These are phyloP conservation scores for Arabis alpina DNA, from an alignment of 345 rosid genomes.

Conservation along the genomic window DNA sequence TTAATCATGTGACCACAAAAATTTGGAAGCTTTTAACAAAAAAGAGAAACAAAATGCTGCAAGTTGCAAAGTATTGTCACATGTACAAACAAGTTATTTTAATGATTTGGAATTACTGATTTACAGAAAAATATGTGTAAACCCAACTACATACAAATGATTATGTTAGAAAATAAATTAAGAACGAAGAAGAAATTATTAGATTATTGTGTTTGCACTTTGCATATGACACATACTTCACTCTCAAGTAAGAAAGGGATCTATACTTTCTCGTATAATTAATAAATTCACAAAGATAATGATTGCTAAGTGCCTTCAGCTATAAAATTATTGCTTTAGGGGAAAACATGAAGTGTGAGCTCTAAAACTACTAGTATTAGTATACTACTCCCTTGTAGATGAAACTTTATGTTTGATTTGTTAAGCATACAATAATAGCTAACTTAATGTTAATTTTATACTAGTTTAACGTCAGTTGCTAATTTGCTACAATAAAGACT, in stretches of 20 bases:
- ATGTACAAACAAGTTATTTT: background rate
- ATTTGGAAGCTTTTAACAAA: background rate
- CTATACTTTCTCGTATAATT: slow-evolving; percentile 24
- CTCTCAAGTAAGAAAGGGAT: slow-evolving; percentile 23
- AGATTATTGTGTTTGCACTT: slow-evolving; percentile 21
- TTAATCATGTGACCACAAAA: slow-evolving; percentile 1
- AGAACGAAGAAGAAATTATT: slow-evolving; percentile 7
- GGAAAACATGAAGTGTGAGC: slow-evolving; percentile 9
- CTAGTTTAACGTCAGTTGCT: slow-evolving; percentile 11
- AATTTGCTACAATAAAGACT: slow-evolving; percentile 23
- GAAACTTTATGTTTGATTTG: background rate
- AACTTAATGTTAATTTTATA: background rate
- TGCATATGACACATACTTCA: slow-evolving; percentile 17
- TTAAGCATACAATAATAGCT: background rate
- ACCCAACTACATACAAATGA: slow-evolving; percentile 9
- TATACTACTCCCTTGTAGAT: background rate
- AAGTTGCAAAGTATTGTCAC: slow-evolving; percentile 24
- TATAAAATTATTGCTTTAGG: slow-evolving; percentile 7
- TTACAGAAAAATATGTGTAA: background rate
- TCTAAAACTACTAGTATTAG: background rate
- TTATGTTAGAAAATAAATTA: background rate
- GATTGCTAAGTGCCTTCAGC: slow-evolving; percentile 30
- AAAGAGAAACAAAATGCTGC: background rate
- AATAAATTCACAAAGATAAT: slow-evolving; percentile 19
- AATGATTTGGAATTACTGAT: slow-evolving; percentile 4